These are phyloP conservation scores for Aegilops speltoides DNA, from an alignment of 176 grass and related monocot genomes.

Conservation along the genomic window DNA sequence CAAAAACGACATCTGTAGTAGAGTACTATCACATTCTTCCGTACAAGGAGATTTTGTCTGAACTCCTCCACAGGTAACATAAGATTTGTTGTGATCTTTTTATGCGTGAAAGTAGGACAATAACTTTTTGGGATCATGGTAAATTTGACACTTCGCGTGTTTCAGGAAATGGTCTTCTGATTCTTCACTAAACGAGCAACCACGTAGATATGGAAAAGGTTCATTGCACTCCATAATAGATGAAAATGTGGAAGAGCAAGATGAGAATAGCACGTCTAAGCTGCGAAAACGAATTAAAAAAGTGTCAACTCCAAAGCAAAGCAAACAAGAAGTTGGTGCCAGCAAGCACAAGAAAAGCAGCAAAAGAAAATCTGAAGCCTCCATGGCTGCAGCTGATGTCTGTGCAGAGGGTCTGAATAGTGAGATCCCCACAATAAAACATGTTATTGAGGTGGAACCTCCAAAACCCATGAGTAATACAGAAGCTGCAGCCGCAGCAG, in stretches of 20 bases:
- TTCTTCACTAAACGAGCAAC: constrained; percentile 13
- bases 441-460: constrained; percentile 14
- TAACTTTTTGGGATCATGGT: neutral
- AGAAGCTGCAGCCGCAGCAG: neutral
- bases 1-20: constrained; percentile 39
- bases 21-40: constrained; percentile 59
- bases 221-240: constrained; percentile 29
- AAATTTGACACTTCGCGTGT: constrained; percentile 14
- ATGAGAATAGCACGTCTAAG: constrained; percentile 29
- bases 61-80: constrained; percentile 44
- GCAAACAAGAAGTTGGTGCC: constrained; percentile 8
- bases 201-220: constrained; percentile 12
- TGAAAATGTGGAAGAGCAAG: constrained; percentile 34
- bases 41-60: constrained; percentile 44
- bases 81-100: constrained; percentile 1
- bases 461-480: neutral
- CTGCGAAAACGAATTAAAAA: neutral
- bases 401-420: neutral
- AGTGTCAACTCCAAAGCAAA: constrained; percentile 28
- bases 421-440: neutral
- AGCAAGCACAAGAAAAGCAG: constrained; percentile 22
- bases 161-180: constrained; percentile 35
- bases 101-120: neutral
- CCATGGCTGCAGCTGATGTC: neutral
- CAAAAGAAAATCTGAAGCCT: constrained; percentile 39